A percentile compares a stretch with the other conserved stretches of the same genome.
These are phyloP conservation scores for Leccinum incarnatum DNA, from an alignment of 768 basidiomycete species.

Conservation along the genomic window DNA sequence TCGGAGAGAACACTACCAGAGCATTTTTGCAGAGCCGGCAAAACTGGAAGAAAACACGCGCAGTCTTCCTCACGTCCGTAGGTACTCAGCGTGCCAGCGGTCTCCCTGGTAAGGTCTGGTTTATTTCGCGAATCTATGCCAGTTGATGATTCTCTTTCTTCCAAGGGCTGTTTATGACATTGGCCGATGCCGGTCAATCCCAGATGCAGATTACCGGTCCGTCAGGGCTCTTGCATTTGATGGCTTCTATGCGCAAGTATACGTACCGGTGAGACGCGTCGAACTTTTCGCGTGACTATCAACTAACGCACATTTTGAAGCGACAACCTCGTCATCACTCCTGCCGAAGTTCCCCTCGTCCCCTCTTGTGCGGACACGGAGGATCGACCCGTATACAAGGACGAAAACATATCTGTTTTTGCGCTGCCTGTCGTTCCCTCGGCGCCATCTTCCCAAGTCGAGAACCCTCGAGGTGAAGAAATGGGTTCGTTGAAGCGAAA, in stretches of 20 bases:
- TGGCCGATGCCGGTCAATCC: slow-evolving; percentile 66
- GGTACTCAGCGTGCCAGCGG: slow-evolving; percentile 65
- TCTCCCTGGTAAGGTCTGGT: slow-evolving; percentile 57
- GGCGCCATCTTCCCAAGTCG: slow-evolving; percentile 1
- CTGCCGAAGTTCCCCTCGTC: slow-evolving; percentile 40
- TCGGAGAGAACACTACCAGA: slow-evolving; percentile 76
- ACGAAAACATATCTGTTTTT: slow-evolving; percentile 64
- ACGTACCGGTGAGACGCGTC: slow-evolving; percentile 51
- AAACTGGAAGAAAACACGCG: slow-evolving; percentile 64
- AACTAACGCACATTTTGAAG: slow-evolving; percentile 30
- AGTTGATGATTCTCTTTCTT: not conserved
- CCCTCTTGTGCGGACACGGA: slow-evolving; percentile 17
- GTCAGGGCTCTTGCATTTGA: slow-evolving; percentile 61
- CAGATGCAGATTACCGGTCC: slow-evolving; percentile 69
- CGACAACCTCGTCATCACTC: slow-evolving; percentile 47
- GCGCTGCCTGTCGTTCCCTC: slow-evolving; percentile 48
- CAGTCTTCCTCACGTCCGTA: slow-evolving; percentile 69
- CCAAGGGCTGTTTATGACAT: slow-evolving; percentile 72
- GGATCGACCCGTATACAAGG: slow-evolving; percentile 50
- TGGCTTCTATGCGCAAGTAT: slow-evolving; percentile 70
- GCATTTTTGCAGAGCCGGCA: slow-evolving; percentile 65
- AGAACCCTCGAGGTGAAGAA: not conserved
- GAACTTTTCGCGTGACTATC: not conserved
- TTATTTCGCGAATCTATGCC: not conserved
- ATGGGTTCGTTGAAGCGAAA: slow-evolving; percentile 38